Percentiles rank a stretch among this genome's conserved stretches.
Evolutionary conservation across 2,329 filamentous ascomycete genomes (phyloP).

Genomic region (Colletotrichum tanaceti): DNA sequence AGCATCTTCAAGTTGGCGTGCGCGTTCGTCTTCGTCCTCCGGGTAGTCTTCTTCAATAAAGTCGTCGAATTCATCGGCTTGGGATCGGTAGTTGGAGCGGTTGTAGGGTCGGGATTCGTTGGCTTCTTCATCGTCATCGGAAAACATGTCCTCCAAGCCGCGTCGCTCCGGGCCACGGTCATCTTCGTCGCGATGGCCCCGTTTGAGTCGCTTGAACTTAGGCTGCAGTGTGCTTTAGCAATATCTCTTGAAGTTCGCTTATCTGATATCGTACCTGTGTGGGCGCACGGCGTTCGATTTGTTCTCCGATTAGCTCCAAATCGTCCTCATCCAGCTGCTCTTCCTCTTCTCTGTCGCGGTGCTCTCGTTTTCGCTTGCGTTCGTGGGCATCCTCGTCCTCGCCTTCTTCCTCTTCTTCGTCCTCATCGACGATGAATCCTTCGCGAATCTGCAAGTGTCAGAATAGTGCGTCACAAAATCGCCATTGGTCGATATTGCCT

Average conservation of each 20-base stretch:
- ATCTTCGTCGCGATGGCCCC: conserved; percentile 82
- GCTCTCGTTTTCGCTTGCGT: conserved; percentile 79
- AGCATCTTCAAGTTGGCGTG: conserved; percentile 82
- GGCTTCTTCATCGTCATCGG: conserved; percentile 88
- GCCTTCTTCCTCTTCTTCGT: conserved; percentile 79
- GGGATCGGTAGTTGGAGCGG: conserved; percentile 66
- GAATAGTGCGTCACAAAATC: conserved; percentile 36
- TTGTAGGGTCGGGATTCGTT: conserved; percentile 64
- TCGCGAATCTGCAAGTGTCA: conserved; percentile 75
- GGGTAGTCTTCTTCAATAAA: conserved; percentile 98
- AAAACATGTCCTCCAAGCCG: conserved; percentile 92
- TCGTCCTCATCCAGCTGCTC: conserved; percentile 96
- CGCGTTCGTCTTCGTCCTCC: conserved; percentile 83
- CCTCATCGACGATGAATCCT: conserved; percentile 96
- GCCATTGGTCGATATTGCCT: conserved; percentile 45
- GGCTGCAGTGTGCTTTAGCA: conserved; percentile 63
- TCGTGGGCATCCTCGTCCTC: conserved; percentile 66
- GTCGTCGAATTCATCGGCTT: conserved; percentile 86
- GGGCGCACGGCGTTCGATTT: conserved; percentile 75
- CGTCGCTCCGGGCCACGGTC: conserved; percentile 73
- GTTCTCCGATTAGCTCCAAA: conserved; percentile 91
- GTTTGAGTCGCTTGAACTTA: conserved; percentile 97
- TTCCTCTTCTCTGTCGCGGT: conserved; percentile 81
- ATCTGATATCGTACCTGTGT: conserved; percentile 71
- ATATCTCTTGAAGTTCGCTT: neutral